phyloP scores from a whole-genome alignment of 176 grass and related monocot species.

The Oryza meyeriana region DNA sequence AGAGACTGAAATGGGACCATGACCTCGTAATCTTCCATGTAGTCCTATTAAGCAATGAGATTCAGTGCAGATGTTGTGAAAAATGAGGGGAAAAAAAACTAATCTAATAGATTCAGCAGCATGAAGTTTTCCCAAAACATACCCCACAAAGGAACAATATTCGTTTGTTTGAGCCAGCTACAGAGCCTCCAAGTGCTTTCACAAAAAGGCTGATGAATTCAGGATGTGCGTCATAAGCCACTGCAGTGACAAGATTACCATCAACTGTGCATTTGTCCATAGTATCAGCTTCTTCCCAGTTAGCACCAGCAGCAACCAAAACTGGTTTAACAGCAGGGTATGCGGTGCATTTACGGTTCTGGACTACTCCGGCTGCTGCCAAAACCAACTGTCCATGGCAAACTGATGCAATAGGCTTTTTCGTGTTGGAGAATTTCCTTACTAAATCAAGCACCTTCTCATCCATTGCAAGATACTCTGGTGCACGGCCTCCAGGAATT shows the following conservation, averaged over 20 bases:
- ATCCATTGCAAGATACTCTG: slow-evolving; percentile 87
- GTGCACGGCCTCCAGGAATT: slow-evolving; percentile 87
- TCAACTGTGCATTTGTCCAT: slow-evolving; percentile 55
- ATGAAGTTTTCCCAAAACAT: slow-evolving; percentile 15
- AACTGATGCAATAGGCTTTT: slow-evolving; percentile 78
- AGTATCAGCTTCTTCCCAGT: slow-evolving; percentile 81
- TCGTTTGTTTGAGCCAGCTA: slow-evolving; percentile 69
- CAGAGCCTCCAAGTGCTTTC: slow-evolving; percentile 74
- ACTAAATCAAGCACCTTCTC: slow-evolving; percentile 57
- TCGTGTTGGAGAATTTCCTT: slow-evolving; percentile 45
- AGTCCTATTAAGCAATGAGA: slow-evolving; percentile 53
- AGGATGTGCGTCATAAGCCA: slow-evolving; percentile 64
- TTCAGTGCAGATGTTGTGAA: neutral
- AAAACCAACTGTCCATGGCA: slow-evolving; percentile 94
- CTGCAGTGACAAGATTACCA: slow-evolving; percentile 70
- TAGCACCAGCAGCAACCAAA: slow-evolving; percentile 73
- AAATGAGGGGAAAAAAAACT: neutral
- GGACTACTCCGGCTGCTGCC: slow-evolving; percentile 65
- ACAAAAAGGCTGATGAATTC: slow-evolving; percentile 84
- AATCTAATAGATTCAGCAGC: neutral
- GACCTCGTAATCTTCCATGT: slow-evolving; percentile 97
- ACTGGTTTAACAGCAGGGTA: slow-evolving; percentile 70
- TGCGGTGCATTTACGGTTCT: slow-evolving; percentile 59
- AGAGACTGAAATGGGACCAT: slow-evolving; percentile 96
- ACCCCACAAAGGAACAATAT: slow-evolving; percentile 96